Evolutionary conservation across 2,329 filamentous ascomycete species (phyloP), one percentile per base, ranked within the genome.

Genomic region (Aaosphaeria arxii): DNA sequence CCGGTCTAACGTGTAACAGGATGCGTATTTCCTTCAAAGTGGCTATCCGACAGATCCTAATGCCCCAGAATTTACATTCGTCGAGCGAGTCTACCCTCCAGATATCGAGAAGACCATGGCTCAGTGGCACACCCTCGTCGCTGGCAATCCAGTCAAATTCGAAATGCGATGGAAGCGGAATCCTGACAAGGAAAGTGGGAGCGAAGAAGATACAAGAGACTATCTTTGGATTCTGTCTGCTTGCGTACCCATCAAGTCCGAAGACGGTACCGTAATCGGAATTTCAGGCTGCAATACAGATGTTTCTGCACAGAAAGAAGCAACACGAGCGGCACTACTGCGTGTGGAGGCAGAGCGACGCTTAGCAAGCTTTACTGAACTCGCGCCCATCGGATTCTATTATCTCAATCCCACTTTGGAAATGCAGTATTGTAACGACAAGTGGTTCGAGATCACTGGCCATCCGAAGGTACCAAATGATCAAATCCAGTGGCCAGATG

Each of bases 101-200:
- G 63, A 68, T 31, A 53, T 54, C 43, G 42, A 51, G 1, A 28
- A 58, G 11, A 59, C 63, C n/a, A 61, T 66, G 54, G 57, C 55
- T 6, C 56, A 55, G 48, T 69, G 63, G 66, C 66, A 66, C 30
- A 60, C 43, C 3, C 45, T 69, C 4, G 32, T 59, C 3, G 52
- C 57, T 28, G 64, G 64, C 2, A 52, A 47, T 29, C 51, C 61
- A 0, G 55, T 67, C 2, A 66, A 63, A 4, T 69, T 67, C 36
- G 64, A 69, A 40, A 67, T 67, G 64, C 52, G 63, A 42, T 69
- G 64, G 65, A 66, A 65, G 45, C 7, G 33, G 33, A n/a, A 36
- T 9, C 33, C 33, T n/a, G n/a, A n/a, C 9, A 24, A 24, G 17
- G 17, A 24, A 24, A 24, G 17, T 24, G 49, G 52, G 7, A 49